Conservation (phyloP, 1,139 yeast genomes). For the Zygosaccharomyces pseudobailii region DNA sequence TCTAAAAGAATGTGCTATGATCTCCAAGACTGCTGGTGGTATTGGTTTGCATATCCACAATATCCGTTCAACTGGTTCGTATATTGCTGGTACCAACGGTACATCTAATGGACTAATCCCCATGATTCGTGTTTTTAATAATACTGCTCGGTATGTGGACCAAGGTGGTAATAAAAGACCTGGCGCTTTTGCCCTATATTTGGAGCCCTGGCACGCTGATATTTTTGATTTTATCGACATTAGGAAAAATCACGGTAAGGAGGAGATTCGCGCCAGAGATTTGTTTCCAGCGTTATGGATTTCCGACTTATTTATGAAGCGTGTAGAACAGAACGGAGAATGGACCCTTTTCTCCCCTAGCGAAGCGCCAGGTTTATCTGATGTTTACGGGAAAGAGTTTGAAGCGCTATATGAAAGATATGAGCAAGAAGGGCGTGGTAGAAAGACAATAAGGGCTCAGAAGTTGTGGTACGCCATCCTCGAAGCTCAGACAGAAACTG, state of each 20-base stretch:
- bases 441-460: conserved; percentile 73
- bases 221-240: conserved; percentile 77
- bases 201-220: conserved; percentile 92
- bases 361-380: conserved; percentile 80
- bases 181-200: conserved; percentile 83
- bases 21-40: conserved; percentile 89
- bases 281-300: conserved; percentile 90
- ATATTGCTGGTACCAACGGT: conserved; percentile 86
- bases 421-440: conserved; percentile 68
- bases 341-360: conserved; percentile 89
- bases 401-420: conserved; percentile 64
- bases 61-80: conserved; percentile 79
- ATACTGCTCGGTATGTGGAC: conserved; percentile 88
- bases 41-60: conserved; percentile 82
- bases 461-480: conserved; percentile 83
- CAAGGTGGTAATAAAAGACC: conserved; percentile 96
- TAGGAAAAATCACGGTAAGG: conserved; percentile 88
- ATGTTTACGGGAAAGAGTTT: conserved; percentile 78
- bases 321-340: conserved; percentile 70
- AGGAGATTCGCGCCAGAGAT: conserved; percentile 86
- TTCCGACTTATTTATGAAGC: conserved; percentile 84
- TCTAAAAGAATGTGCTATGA: conserved; percentile 77
- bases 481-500: conserved; percentile 89
- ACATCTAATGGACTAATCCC: conserved; percentile 86
- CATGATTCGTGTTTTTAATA: conserved; percentile 84